Conservation (phyloP, 768 basidiomycete genomes). For the Lentinula aciculospora region DNA sequence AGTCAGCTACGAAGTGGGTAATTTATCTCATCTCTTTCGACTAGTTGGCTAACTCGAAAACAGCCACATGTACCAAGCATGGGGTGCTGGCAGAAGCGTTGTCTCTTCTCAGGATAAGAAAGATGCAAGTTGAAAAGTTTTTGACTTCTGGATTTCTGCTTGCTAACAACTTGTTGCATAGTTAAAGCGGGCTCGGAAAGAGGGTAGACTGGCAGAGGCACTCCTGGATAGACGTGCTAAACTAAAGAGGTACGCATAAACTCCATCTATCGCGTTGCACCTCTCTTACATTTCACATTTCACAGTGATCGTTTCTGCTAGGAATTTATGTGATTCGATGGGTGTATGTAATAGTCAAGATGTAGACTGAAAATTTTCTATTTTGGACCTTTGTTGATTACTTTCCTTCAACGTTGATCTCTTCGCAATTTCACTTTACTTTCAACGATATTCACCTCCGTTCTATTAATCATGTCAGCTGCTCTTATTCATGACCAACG, state of each 20-base stretch:
- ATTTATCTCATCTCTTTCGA: background rate
- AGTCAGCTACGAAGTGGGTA: conserved; percentile 68
- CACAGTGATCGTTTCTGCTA: conserved; percentile 48
- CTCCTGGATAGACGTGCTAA: conserved; percentile 77
- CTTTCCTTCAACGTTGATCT: background rate
- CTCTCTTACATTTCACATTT: background rate
- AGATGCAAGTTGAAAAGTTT: conserved; percentile 41
- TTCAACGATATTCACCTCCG: background rate
- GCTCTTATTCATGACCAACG: background rate
- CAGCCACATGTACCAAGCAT: conserved; percentile 73
- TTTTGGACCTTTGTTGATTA: background rate
- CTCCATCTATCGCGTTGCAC: background rate
- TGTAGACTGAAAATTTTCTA: background rate
- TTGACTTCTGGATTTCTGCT: background rate
- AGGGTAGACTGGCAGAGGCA: conserved; percentile 76
- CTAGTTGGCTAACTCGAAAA: conserved; percentile 5
- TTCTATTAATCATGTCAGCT: background rate
- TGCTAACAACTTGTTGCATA: conserved; percentile 21
- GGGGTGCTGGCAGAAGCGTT: conserved; percentile 77
- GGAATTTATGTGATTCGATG: background rate
- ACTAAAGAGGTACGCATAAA: conserved; percentile 61
- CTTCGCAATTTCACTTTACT: background rate
- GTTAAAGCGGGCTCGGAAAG: conserved; percentile 75
- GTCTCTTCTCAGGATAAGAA: conserved; percentile 67
- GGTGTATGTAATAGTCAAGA: background rate